Evolutionary conservation across 2,329 filamentous ascomycete genomes (phyloP).

Genomic region (Beauveria sp.): DNA sequence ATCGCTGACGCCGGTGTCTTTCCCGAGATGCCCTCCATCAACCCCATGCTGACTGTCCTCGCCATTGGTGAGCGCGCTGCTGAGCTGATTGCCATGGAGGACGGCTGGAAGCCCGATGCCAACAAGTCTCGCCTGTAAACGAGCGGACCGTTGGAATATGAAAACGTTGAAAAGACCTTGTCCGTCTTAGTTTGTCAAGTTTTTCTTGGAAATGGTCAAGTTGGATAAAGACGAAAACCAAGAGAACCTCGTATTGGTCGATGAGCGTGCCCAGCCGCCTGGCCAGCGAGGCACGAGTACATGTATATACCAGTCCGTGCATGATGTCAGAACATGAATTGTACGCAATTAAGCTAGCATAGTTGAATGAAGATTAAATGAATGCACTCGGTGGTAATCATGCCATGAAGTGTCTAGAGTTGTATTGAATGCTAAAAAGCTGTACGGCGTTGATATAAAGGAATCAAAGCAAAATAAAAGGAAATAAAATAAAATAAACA

Average conservation of each 20-base stretch:
- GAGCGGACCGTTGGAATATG: not conserved
- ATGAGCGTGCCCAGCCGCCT: not conserved
- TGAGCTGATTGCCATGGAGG: slow-evolving; percentile 67
- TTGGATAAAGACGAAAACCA: not conserved
- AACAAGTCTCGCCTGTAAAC: slow-evolving; percentile 11
- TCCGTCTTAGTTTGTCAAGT: not conserved
- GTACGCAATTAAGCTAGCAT: not conserved
- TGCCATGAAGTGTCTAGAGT: no score
- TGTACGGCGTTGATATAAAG: no score
- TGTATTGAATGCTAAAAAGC: no score
- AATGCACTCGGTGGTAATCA: no score
- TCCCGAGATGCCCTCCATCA: slow-evolving; percentile 78
- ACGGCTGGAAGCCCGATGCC: slow-evolving; percentile 38
- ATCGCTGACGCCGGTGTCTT: slow-evolving; percentile 86
- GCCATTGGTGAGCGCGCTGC: slow-evolving; percentile 76
- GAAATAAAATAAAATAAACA: not conserved
- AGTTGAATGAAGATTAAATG: not conserved
- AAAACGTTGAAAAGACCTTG: not conserved
- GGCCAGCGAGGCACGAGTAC: not conserved
- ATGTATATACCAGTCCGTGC: not conserved
- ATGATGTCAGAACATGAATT: slow-evolving; percentile 3
- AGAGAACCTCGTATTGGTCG: not conserved
- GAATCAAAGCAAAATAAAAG: not conserved
- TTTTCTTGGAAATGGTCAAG: not conserved
- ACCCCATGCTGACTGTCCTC: slow-evolving; percentile 86